Evolutionary conservation across 768 basidiomycete genomes (phyloP).

Genomic region (Leccinum subgranulosum): DNA sequence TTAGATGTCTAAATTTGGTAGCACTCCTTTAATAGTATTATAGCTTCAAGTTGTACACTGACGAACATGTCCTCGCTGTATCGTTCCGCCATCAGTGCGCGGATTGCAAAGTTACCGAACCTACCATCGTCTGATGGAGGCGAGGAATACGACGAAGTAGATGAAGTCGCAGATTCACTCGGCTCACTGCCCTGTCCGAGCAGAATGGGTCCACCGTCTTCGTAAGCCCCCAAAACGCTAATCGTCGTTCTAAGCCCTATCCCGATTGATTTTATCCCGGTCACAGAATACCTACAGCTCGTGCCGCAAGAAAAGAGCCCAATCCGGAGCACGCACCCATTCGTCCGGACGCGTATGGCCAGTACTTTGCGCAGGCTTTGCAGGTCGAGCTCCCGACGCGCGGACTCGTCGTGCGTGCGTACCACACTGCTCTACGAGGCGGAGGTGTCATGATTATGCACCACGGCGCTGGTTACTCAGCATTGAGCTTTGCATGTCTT

Average conservation of each 20-base stretch:
- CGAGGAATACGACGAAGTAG: conserved; percentile 38
- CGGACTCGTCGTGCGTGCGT: conserved; percentile 69
- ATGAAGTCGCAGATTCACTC: conserved; percentile 57
- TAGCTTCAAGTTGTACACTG: neutral
- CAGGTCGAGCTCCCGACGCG: conserved; percentile 67
- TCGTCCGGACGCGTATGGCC: conserved; percentile 51
- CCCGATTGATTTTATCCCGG: conserved; percentile 13
- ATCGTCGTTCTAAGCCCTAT: conserved; percentile 1
- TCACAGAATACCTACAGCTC: conserved; percentile 26
- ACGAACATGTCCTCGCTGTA: conserved; percentile 63
- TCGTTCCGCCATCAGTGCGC: conserved; percentile 73
- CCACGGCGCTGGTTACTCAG: conserved; percentile 93
- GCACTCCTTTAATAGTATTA: neutral
- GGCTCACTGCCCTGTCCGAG: conserved; percentile 49
- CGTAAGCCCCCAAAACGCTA: conserved; percentile 41
- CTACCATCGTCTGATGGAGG: conserved; percentile 45
- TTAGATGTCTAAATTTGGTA: neutral
- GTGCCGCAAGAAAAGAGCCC: conserved; percentile 33
- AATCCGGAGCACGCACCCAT: conserved; percentile 73
- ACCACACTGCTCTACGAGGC: conserved; percentile 68
- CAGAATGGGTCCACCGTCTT: conserved; percentile 59
- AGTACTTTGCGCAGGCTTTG: conserved; percentile 76
- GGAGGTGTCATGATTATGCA: conserved; percentile 85
- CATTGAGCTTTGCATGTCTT: conserved; percentile 84
- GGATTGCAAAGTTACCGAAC: conserved; percentile 69